Evolutionary conservation across 2,329 filamentous ascomycete genomes (phyloP).

Genomic region (Truncatella angustata): DNA sequence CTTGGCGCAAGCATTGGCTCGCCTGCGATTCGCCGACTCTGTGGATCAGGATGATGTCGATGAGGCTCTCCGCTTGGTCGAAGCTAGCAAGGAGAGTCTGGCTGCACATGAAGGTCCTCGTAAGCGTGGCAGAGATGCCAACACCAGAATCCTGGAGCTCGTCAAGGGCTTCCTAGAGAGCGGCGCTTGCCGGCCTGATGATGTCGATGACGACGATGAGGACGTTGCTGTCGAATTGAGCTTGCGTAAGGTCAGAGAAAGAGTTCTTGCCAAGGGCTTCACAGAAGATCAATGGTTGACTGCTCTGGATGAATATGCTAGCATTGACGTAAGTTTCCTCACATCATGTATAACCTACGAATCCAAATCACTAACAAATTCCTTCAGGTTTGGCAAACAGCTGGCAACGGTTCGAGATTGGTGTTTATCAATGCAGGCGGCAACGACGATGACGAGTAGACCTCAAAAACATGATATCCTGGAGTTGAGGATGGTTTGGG

Average conservation of each 20-base stretch:
- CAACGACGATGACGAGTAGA: conserved; percentile 45
- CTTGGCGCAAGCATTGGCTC: conserved; percentile 88
- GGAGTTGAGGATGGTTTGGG: neutral
- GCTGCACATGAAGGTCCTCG: conserved; percentile 63
- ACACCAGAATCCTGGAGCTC: conserved; percentile 90
- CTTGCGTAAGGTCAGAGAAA: conserved; percentile 83
- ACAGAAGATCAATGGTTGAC: conserved; percentile 88
- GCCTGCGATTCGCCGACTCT: conserved; percentile 80
- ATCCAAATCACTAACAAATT: conserved; percentile 33
- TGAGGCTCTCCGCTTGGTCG: conserved; percentile 85
- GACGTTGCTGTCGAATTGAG: conserved; percentile 66
- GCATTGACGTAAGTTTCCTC: conserved; percentile 82
- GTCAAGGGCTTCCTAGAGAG: conserved; percentile 85
- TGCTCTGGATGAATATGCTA: conserved; percentile 85
- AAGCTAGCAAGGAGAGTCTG: conserved; percentile 90
- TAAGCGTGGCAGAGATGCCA: conserved; percentile 72
- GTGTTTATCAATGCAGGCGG: conserved; percentile 66
- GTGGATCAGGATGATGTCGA: conserved; percentile 94
- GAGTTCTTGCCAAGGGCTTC: conserved; percentile 94
- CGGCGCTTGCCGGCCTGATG: conserved; percentile 77
- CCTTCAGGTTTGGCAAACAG: conserved; percentile 73
- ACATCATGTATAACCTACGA: too few species aligned
- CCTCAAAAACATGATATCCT: neutral
- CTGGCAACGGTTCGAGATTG: conserved; percentile 66
- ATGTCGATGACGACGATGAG: conserved; percentile 52